A percentile compares a stretch with the other conserved stretches of the same genome.
Conservation (phyloP, 2,329 filamentous ascomycete species). For the Hypoxylon sp. region DNA sequence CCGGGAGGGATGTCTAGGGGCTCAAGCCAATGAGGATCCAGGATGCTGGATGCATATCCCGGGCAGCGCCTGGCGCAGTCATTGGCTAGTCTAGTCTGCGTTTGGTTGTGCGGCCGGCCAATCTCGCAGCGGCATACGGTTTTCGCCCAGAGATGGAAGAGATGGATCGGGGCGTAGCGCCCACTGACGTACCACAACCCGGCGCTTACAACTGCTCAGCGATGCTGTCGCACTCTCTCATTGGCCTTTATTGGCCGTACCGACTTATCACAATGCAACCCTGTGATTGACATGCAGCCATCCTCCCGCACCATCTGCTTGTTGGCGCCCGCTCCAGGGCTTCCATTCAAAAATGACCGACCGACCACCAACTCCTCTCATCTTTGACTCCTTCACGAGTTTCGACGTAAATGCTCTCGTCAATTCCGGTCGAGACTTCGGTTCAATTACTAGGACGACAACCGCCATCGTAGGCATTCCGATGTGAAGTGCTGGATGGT, state of each 20-base stretch:
- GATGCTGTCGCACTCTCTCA: slow-evolving; percentile 43
- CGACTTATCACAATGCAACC: slow-evolving; percentile 48
- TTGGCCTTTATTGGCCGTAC: slow-evolving; percentile 45
- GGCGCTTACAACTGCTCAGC: slow-evolving; percentile 50
- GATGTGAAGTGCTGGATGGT: slow-evolving; percentile 44
- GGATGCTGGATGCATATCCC: slow-evolving; percentile 25
- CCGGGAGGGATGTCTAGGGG: slow-evolving; percentile 33
- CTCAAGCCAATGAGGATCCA: slow-evolving; percentile 31
- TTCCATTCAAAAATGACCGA: slow-evolving; percentile 44
- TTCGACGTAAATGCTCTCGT: slow-evolving; percentile 44
- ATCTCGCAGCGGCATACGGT: slow-evolving; percentile 43
- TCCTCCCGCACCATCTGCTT: slow-evolving; percentile 37
- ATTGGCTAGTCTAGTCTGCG: slow-evolving; percentile 28
- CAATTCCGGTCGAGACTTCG: slow-evolving; percentile 27
- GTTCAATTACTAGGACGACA: slow-evolving; percentile 36
- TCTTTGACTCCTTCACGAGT: slow-evolving; percentile 39
- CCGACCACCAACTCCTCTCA: slow-evolving; percentile 39
- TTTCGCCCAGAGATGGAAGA: slow-evolving; percentile 34
- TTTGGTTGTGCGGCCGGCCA: slow-evolving; percentile 38
- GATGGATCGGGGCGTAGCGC: slow-evolving; percentile 46
- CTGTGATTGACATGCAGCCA: slow-evolving; percentile 52
- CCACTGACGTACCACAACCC: slow-evolving; percentile 43
- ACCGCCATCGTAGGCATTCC: slow-evolving; percentile 36
- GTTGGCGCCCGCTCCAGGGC: slow-evolving; percentile 14
- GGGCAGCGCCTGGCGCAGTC: slow-evolving; percentile 30